These are phyloP conservation scores for Emergomyces pasteurianus DNA, from an alignment of 2,329 filamentous ascomycete species.

Conservation along the genomic window DNA sequence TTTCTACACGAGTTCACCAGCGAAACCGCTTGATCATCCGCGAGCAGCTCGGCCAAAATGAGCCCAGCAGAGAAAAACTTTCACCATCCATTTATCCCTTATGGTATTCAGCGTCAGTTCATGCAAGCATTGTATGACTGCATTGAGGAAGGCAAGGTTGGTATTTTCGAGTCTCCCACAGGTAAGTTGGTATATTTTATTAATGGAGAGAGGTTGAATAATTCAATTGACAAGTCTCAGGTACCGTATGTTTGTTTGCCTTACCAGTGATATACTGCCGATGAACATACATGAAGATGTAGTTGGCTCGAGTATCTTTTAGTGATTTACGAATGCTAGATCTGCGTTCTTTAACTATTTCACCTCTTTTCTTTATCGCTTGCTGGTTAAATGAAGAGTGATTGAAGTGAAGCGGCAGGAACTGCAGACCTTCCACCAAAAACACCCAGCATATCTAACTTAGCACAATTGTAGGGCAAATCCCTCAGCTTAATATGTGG, in stretches of 20 bases:
- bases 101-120: conserved; percentile 76
- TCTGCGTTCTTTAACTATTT: neutral
- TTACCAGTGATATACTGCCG: neutral
- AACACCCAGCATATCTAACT: neutral
- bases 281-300: neutral
- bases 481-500: conserved; percentile 84
- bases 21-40: neutral
- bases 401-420: neutral
- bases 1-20: neutral
- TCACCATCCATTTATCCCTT: conserved; percentile 77
- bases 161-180: conserved; percentile 88
- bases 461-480: conserved; percentile 52
- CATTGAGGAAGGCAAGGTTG: conserved; percentile 66
- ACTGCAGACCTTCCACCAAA: neutral
- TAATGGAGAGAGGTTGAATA: neutral
- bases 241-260: conserved; percentile 2
- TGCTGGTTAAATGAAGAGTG: neutral
- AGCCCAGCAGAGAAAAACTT: conserved; percentile 45
- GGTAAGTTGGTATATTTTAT: conserved; percentile 41
- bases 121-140: conserved; percentile 75
- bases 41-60: conserved; percentile 15
- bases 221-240: neutral
- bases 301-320: neutral
- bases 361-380: neutral
- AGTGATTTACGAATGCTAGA: neutral